A percentile compares a stretch with the other conserved stretches of the same genome.
Conservation (phyloP, 2,329 filamentous ascomycete species). For the Plectosphaerella plurivora region DNA sequence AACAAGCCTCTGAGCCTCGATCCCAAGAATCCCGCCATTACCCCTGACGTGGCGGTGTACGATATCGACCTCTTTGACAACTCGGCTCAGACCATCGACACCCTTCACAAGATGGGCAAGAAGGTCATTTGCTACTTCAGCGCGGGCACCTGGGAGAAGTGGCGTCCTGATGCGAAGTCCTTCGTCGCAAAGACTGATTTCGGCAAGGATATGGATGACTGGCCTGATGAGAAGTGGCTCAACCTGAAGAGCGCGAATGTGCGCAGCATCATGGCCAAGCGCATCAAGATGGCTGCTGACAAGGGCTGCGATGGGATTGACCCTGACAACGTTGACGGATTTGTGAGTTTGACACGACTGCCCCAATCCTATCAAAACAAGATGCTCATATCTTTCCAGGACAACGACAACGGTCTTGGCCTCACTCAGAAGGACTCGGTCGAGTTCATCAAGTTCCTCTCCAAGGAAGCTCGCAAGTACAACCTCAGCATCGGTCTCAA, state of each 20-base stretch:
- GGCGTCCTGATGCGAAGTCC: slow-evolving; percentile 50
- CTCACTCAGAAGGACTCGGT: slow-evolving; percentile 54
- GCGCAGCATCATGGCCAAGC: slow-evolving; percentile 60
- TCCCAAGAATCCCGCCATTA: slow-evolving; percentile 29
- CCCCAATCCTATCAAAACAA: not conserved
- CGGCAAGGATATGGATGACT: slow-evolving; percentile 55
- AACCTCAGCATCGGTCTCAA: slow-evolving; percentile 64
- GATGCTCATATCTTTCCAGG: slow-evolving; percentile 16
- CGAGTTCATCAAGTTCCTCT: slow-evolving; percentile 58
- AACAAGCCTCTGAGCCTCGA: slow-evolving; percentile 30
- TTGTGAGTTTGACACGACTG: slow-evolving; percentile 30
- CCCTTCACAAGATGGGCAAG: slow-evolving; percentile 52
- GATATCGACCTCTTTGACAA: slow-evolving; percentile 54
- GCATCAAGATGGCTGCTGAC: slow-evolving; percentile 53
- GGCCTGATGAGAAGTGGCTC: slow-evolving; percentile 65
- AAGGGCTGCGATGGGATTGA: slow-evolving; percentile 68
- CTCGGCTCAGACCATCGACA: slow-evolving; percentile 34
- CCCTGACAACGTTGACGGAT: slow-evolving; percentile 68
- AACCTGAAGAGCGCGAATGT: slow-evolving; percentile 53
- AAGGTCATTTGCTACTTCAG: slow-evolving; percentile 74
- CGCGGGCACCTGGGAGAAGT: slow-evolving; percentile 63
- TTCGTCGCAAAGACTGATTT: slow-evolving; percentile 50
- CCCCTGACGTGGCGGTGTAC: slow-evolving; percentile 45
- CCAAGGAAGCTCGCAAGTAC: slow-evolving; percentile 43
- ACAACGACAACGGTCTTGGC: slow-evolving; percentile 58